Conservation (phyloP, 2,329 filamentous ascomycete species). For the Dothideomycetidae sp. region DNA sequence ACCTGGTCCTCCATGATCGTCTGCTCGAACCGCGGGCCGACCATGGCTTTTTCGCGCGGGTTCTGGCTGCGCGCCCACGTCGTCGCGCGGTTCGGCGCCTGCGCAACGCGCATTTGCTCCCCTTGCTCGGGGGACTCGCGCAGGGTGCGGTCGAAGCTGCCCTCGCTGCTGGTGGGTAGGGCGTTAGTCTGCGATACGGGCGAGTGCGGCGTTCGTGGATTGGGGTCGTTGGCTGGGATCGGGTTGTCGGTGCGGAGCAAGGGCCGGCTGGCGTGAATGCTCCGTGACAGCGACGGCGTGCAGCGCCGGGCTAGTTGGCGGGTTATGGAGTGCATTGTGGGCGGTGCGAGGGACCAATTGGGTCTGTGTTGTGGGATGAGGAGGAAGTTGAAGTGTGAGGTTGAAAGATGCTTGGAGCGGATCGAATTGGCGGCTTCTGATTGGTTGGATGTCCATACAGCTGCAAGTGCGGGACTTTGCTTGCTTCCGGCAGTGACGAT, state of each 20-base stretch:
- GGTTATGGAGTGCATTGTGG: slow-evolving; percentile 1
- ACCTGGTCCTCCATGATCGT: slow-evolving; percentile 89
- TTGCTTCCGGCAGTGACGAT: too few relatives aligned
- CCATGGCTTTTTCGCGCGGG: slow-evolving; percentile 71
- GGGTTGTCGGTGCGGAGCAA: slow-evolving; percentile 25
- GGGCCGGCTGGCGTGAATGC: slow-evolving; percentile 14
- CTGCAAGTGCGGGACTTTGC: too few relatives aligned
- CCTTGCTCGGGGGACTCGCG: slow-evolving; percentile 41
- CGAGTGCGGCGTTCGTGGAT: slow-evolving; percentile 31
- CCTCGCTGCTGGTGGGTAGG: slow-evolving; percentile 36
- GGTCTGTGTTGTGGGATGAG: not conserved
- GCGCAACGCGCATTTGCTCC: slow-evolving; percentile 46
- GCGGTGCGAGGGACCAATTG: not conserved
- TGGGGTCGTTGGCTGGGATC: slow-evolving; percentile 51
- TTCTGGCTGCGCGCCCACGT: slow-evolving; percentile 82
- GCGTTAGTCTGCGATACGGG: slow-evolving; percentile 48
- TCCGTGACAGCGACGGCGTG: not conserved
- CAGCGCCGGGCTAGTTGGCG: slow-evolving; percentile 2
- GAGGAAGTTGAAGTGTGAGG: not conserved
- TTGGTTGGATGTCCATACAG: too few relatives aligned
- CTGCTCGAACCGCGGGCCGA: slow-evolving; percentile 90
- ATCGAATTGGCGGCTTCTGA: slow-evolving; percentile 8
- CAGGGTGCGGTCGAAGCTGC: slow-evolving; percentile 37
- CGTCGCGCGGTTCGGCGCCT: slow-evolving; percentile 72
- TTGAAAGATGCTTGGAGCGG: slow-evolving; percentile 4